phyloP scores from a whole-genome alignment of 257 asterid genomes.

The Coffea eugenioides region DNA sequence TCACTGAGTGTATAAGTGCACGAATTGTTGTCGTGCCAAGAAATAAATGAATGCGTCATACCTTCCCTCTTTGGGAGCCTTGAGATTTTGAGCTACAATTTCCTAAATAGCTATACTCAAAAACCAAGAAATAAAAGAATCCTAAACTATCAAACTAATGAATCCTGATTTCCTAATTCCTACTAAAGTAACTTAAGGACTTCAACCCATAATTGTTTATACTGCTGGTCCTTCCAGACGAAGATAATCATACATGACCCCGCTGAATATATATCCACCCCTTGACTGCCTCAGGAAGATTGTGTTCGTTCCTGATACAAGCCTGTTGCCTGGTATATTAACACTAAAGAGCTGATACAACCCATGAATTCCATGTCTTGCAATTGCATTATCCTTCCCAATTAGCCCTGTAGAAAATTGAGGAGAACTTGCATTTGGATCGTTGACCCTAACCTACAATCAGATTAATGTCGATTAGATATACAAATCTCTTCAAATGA shows the following conservation, averaged over 20 bases:
- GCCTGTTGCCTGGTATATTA: conserved; percentile 36
- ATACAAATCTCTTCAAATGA: not conserved
- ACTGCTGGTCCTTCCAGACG: conserved; percentile 64
- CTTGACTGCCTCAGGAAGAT: conserved; percentile 57
- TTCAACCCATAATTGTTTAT: not conserved
- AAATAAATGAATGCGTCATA: too few species aligned
- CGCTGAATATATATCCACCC: conserved; percentile 41
- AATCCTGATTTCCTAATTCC: too few species aligned
- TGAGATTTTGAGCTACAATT: too few species aligned
- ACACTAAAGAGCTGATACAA: conserved; percentile 55
- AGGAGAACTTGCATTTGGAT: conserved; percentile 24
- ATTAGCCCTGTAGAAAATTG: conserved; percentile 53
- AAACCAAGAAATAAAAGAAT: too few species aligned
- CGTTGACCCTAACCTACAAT: conserved; percentile 45
- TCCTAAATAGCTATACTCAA: too few species aligned
- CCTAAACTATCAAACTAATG: too few species aligned
- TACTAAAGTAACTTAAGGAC: too few species aligned
- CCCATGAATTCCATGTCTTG: conserved; percentile 90
- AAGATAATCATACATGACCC: conserved; percentile 77
- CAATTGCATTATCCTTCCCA: conserved; percentile 76
- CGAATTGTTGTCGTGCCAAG: too few species aligned
- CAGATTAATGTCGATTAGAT: conserved; percentile 4
- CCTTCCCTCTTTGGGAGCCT: too few species aligned
- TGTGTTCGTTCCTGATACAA: conserved; percentile 31
- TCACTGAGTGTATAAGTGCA: too few species aligned